A percentile compares a stretch with the other conserved stretches of the same genome.
Conservation (phyloP, 163 green algal genomes). For the Chloromonas sp. region DNA sequence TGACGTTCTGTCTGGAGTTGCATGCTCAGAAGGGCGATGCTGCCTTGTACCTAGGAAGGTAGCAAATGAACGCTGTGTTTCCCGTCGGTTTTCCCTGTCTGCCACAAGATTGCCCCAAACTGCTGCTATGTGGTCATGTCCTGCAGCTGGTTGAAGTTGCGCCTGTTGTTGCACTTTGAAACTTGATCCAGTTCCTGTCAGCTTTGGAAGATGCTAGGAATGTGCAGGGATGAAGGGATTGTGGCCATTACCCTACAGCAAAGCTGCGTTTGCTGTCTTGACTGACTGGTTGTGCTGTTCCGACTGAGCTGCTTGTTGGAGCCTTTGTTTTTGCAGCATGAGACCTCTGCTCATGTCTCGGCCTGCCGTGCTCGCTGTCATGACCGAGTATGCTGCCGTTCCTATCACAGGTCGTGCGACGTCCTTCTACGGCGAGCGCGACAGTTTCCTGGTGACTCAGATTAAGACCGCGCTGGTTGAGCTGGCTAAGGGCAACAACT, state of each 20-base stretch:
- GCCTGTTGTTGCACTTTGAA: too few relatives aligned
- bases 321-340: neutral
- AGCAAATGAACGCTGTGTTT: neutral
- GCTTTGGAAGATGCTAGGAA: too few relatives aligned
- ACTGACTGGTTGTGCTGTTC: neutral
- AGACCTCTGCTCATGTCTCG: neutral
- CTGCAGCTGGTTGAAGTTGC: too few relatives aligned
- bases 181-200: too few relatives aligned
- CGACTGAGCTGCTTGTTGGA: neutral
- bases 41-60: neutral
- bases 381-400: slow-evolving; percentile 61
- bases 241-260: too few relatives aligned
- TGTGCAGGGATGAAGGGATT: too few relatives aligned
- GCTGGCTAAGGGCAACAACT: slow-evolving; percentile 69
- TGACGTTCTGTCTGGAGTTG: neutral
- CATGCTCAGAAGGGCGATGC: neutral
- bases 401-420: slow-evolving; percentile 52
- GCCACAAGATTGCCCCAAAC: too few relatives aligned
- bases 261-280: too few relatives aligned
- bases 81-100: too few relatives aligned
- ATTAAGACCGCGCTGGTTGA: slow-evolving; percentile 75
- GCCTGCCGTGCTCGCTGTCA: neutral
- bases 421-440: slow-evolving; percentile 76
- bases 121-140: too few relatives aligned
- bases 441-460: slow-evolving; percentile 66